These are phyloP conservation scores for Tubosaeta sp. DNA, from an alignment of 768 basidiomycete species.

Conservation along the genomic window DNA sequence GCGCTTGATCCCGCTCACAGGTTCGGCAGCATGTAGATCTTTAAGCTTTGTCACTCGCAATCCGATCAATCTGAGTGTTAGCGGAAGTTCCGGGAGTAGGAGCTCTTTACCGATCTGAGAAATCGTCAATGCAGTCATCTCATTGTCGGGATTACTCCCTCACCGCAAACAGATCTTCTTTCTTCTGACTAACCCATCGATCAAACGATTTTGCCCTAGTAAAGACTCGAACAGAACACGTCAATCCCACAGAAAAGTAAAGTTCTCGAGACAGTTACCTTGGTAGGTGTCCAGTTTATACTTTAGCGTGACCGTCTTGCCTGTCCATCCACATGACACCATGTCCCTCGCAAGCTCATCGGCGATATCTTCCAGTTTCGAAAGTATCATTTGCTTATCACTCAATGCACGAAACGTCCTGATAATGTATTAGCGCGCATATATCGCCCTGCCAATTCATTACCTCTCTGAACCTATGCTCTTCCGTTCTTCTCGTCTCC, in stretches of 20 bases:
- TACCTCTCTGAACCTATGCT: conserved; percentile 91
- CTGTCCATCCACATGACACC: conserved; percentile 74
- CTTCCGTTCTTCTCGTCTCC: conserved; percentile 78
- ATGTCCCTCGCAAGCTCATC: conserved; percentile 80
- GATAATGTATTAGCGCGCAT: neutral
- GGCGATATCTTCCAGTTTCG: conserved; percentile 78
- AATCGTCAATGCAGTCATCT: conserved; percentile 3
- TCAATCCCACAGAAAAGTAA: conserved; percentile 3
- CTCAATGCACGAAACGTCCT: conserved; percentile 76
- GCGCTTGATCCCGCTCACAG: conserved; percentile 62
- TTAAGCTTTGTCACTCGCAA: conserved; percentile 85
- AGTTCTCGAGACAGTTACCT: conserved; percentile 38
- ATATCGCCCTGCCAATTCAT: neutral
- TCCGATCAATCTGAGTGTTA: conserved; percentile 82
- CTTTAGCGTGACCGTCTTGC: conserved; percentile 86
- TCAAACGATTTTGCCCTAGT: conserved; percentile 80
- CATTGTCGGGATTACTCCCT: conserved; percentile 19
- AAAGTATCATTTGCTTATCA: conserved; percentile 62
- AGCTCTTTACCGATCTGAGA: conserved; percentile 75
- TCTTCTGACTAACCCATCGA: conserved; percentile 68
- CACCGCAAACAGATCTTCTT: conserved; percentile 75
- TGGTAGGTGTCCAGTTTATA: conserved; percentile 91
- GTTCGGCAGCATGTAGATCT: conserved; percentile 56
- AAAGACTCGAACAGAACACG: conserved; percentile 44
- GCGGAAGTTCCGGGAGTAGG: conserved; percentile 72